Evolutionary conservation across 257 asterid species (phyloP).

Genomic region (Petunia secreta): DNA sequence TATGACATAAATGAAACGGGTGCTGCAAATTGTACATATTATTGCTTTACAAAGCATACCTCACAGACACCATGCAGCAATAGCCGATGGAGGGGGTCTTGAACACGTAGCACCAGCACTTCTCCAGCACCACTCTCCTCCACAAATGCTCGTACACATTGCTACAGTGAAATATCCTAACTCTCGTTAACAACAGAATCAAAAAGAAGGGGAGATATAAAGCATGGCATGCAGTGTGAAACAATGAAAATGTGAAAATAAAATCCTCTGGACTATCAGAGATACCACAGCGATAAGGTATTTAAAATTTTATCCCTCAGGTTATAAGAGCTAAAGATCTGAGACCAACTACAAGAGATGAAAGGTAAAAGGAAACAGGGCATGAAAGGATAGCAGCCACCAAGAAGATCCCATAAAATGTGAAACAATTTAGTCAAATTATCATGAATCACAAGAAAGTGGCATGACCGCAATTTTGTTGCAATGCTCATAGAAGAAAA

Average conservation of each 20-base stretch:
- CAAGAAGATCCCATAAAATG: not conserved
- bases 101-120: conserved; percentile 67
- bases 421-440: not conserved
- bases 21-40: not conserved
- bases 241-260: not conserved
- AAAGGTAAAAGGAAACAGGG: not conserved
- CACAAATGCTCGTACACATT: conserved; percentile 63
- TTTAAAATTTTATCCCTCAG: not conserved
- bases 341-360: not conserved
- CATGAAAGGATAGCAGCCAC: not conserved
- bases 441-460: not conserved
- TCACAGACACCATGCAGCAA: conserved; percentile 93
- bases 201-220: conserved; percentile 1
- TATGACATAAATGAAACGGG: not conserved
- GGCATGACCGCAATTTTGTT: not conserved
- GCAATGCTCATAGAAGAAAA: not conserved
- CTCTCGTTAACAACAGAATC: conserved; percentile 1
- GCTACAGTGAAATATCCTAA: conserved; percentile 41
- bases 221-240: not conserved
- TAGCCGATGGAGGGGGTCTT: conserved; percentile 88
- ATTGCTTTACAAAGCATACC: conserved; percentile 44
- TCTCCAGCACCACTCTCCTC: conserved; percentile 55
- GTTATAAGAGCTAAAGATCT: not conserved
- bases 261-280: not conserved
- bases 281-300: not conserved